Evolutionary conservation across 2,329 filamentous ascomycete species (phyloP).

Genomic region (Fusarium scirpi): DNA sequence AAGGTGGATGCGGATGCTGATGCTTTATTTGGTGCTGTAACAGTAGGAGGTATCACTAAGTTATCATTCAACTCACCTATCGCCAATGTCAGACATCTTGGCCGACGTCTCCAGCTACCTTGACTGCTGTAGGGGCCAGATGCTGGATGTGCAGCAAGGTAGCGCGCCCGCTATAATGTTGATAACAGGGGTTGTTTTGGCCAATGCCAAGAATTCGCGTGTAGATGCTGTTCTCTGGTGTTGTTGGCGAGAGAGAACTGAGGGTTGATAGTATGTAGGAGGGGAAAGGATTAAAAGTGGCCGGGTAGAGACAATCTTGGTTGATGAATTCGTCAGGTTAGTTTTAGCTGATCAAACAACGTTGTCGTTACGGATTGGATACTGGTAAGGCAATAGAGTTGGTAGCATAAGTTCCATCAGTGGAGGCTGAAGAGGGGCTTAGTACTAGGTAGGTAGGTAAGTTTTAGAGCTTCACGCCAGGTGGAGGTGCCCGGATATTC

Average conservation of each 20-base stretch:
- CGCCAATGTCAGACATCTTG: constrained; percentile 46
- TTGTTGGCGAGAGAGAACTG: constrained; percentile 11
- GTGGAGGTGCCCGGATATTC: constrained; percentile 5
- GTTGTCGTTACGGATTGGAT: neutral
- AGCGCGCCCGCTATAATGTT: constrained; percentile 11
- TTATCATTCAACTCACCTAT: constrained; percentile 38
- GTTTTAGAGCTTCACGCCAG: constrained; percentile 18
- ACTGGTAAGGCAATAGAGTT: neutral
- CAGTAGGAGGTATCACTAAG: neutral
- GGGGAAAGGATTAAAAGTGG: neutral
- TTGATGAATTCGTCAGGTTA: constrained; percentile 25
- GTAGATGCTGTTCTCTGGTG: constrained; percentile 10
- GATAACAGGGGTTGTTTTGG: constrained; percentile 19
- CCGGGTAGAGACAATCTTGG: neutral
- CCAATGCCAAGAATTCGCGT: constrained; percentile 23
- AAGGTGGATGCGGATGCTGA: neutral
- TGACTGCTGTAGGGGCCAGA: constrained; percentile 28
- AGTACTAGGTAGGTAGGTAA: neutral
- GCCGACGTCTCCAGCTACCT: constrained; percentile 10
- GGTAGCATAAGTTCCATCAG: neutral
- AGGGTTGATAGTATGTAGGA: neutral
- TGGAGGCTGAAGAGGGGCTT: neutral
- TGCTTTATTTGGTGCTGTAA: constrained; percentile 3
- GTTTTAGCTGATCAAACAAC: constrained; percentile 1
- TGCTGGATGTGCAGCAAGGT: constrained; percentile 31